Evolutionary conservation across 352 stramenopile genomes (phyloP).

Genomic region (Globisporangium orthogonon): DNA sequence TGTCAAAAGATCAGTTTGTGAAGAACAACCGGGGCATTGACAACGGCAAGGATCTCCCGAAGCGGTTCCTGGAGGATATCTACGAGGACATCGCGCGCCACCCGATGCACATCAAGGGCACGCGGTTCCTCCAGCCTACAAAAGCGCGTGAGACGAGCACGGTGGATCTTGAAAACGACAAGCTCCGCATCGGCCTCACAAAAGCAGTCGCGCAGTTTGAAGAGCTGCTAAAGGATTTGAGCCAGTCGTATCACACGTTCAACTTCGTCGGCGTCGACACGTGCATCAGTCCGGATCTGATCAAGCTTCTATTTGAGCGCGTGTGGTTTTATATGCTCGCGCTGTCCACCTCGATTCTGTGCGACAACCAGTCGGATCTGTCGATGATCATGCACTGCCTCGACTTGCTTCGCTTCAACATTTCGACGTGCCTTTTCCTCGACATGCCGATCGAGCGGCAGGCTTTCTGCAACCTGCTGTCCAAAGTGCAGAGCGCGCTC

Average conservation of each 20-base stretch:
- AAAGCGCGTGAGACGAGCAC: slow-evolving; percentile 37
- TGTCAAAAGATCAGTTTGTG: slow-evolving; percentile 97
- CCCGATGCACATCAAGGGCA: slow-evolving; percentile 91
- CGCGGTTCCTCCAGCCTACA: slow-evolving; percentile 36
- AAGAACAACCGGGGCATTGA: slow-evolving; percentile 95
- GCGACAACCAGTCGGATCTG: slow-evolving; percentile 70
- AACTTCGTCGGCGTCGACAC: slow-evolving; percentile 90
- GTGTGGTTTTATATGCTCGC: slow-evolving; percentile 95
- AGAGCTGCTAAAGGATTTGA: slow-evolving; percentile 82
- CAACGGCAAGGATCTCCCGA: slow-evolving; percentile 86
- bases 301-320: slow-evolving; percentile 89
- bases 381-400: slow-evolving; percentile 77
- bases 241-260: slow-evolving; percentile 80
- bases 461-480: slow-evolving; percentile 69
- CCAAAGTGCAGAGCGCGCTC: slow-evolving; percentile 63
- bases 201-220: slow-evolving; percentile 79
- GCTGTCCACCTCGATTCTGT: slow-evolving; percentile 78
- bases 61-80: slow-evolving; percentile 90
- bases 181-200: slow-evolving; percentile 57
- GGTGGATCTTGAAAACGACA: slow-evolving; percentile 66
- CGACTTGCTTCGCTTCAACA: slow-evolving; percentile 72
- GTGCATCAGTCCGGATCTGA: slow-evolving; percentile 85
- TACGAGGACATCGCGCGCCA: slow-evolving; percentile 94
- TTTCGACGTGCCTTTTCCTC: slow-evolving; percentile 81
- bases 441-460: slow-evolving; percentile 69